Evolutionary conservation across 108 stramenopile genomes (phyloP).

Genomic region (Hondaea fermentalgiana): DNA sequence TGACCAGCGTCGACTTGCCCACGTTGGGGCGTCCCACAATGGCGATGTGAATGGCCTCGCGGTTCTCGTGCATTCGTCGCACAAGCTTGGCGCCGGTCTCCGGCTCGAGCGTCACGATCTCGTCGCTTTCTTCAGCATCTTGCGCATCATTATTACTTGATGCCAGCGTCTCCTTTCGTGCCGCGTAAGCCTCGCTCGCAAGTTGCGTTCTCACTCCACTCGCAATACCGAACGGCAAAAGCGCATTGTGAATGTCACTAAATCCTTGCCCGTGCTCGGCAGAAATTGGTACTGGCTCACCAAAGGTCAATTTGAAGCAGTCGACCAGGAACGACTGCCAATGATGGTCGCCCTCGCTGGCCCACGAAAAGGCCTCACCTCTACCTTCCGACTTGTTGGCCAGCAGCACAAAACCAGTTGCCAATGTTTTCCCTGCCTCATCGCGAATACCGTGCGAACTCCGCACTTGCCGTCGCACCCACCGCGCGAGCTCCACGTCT

Average conservation of each 20-base stretch:
- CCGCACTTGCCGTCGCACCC: conserved; percentile 35
- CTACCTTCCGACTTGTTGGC: conserved; percentile 25
- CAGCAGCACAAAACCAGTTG: background rate
- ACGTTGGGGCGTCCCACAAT: conserved; percentile 96
- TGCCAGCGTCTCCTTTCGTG: too few species aligned
- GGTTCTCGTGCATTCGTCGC: background rate
- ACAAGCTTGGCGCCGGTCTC: background rate
- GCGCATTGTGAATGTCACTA: conserved; percentile 75
- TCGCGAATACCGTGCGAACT: background rate
- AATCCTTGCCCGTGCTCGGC: conserved; percentile 92
- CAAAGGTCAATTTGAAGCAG: conserved; percentile 89
- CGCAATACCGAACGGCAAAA: conserved; percentile 37
- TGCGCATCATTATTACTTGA: background rate
- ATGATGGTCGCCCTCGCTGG: background rate
- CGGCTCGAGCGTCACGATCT: background rate
- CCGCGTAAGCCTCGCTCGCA: background rate
- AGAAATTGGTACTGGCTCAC: conserved; percentile 81
- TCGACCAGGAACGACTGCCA: conserved; percentile 60
- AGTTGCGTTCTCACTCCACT: background rate
- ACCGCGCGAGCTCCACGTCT: conserved; percentile 40
- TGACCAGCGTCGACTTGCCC: conserved; percentile 85
- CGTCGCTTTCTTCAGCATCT: background rate
- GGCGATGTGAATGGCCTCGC: conserved; percentile 69
- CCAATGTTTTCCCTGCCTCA: background rate
- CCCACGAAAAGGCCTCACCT: background rate